These are phyloP conservation scores for Cladophialophora carrionii DNA, from an alignment of 2,329 filamentous ascomycete genomes.

Conservation along the genomic window DNA sequence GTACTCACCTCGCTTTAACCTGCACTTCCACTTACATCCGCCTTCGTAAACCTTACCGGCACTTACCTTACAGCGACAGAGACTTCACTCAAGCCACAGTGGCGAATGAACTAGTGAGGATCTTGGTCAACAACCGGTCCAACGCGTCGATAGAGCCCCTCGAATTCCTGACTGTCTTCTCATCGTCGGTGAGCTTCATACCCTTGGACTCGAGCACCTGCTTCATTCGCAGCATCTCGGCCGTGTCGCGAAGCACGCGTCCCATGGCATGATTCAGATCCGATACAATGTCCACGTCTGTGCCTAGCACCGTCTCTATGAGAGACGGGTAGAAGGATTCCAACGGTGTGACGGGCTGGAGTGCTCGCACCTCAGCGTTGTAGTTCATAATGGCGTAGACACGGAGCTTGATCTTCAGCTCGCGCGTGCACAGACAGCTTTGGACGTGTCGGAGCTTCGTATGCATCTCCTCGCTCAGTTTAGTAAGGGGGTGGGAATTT, in stretches of 20 bases:
- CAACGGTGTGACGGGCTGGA: neutral
- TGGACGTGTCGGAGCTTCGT: slow-evolving; percentile 6
- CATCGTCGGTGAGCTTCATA: neutral
- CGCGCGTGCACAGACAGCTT: neutral
- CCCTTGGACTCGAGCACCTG: neutral
- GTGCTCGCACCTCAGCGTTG: neutral
- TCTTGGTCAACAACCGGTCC: slow-evolving; percentile 8
- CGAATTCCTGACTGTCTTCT: neutral
- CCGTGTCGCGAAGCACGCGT: neutral
- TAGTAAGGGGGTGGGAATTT: neutral
- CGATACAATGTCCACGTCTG: slow-evolving; percentile 3
- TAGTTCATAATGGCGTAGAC: slow-evolving; percentile 2
- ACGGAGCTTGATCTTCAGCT: slow-evolving; percentile 1
- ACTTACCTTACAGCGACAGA: neutral
- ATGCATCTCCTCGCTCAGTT: neutral
- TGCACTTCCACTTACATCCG: neutral
- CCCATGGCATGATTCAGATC: neutral
- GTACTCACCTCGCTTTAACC: neutral
- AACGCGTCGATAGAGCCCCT: neutral
- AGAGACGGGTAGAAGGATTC: slow-evolving; percentile 2
- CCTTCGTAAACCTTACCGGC: neutral
- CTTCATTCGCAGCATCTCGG: neutral
- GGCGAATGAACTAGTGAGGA: neutral
- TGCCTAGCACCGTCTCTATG: neutral
- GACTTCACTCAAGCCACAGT: neutral